A percentile compares a stretch with the other conserved stretches of the same genome.
phyloP scores from a whole-genome alignment of 2,329 filamentous ascomycete genomes.

The Fusarium sp. region DNA sequence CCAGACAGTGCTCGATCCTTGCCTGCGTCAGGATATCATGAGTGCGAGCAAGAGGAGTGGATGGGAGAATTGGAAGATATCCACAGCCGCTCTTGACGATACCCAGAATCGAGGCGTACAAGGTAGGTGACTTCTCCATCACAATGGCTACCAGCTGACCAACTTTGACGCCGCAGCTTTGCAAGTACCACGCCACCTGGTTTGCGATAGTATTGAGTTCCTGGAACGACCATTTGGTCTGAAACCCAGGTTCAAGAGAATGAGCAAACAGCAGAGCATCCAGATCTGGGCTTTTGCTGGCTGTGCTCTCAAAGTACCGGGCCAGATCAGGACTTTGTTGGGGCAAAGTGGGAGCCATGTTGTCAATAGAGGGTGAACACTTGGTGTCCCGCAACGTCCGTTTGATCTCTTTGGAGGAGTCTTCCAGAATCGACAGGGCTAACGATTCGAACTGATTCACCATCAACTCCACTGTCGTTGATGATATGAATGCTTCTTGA shows the following conservation, averaged over 20 bases:
- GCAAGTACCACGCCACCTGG: slow-evolving; percentile 64
- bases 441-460: slow-evolving; percentile 68
- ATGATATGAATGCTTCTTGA: slow-evolving; percentile 59
- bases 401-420: slow-evolving; percentile 36
- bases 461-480: slow-evolving; percentile 64
- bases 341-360: slow-evolving; percentile 50
- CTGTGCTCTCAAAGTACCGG: slow-evolving; percentile 63
- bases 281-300: slow-evolving; percentile 57
- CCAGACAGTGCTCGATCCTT: slow-evolving; percentile 56
- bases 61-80: slow-evolving; percentile 81
- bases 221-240: slow-evolving; percentile 66
- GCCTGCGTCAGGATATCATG: slow-evolving; percentile 70
- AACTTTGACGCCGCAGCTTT: slow-evolving; percentile 54
- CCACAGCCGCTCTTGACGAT: slow-evolving; percentile 78
- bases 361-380: slow-evolving; percentile 58
- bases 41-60: slow-evolving; percentile 70
- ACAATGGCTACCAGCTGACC: slow-evolving; percentile 74
- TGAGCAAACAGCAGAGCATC: slow-evolving; percentile 72
- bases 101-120: slow-evolving; percentile 80
- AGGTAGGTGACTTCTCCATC: slow-evolving; percentile 77
- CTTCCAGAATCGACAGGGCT: slow-evolving; percentile 44
- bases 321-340: slow-evolving; percentile 56
- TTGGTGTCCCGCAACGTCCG: slow-evolving; percentile 40
- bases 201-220: slow-evolving; percentile 73
- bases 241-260: slow-evolving; percentile 37